These are phyloP conservation scores for Cicer chorassanicum DNA, from an alignment of 306 rosid genomes.

Conservation along the genomic window DNA sequence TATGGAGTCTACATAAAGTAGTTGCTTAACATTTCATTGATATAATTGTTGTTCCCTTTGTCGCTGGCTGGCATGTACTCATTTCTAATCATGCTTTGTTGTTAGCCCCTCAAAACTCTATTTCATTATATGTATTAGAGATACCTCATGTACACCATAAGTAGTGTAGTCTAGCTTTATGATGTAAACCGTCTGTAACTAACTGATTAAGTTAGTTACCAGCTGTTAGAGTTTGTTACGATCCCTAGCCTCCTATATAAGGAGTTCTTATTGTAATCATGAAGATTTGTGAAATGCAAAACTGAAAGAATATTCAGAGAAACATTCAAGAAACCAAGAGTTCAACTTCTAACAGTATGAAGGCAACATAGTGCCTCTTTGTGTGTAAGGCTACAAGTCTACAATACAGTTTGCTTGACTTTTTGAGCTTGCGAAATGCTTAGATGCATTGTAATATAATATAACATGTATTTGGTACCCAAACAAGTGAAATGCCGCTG, in stretches of 20 bases:
- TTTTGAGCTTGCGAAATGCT: not conserved
- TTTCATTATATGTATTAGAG: conserved; percentile 1
- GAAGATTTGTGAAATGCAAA: too few relatives aligned
- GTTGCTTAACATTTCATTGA: conserved; percentile 6
- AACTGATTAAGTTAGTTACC: too few relatives aligned
- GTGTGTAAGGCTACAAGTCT: conserved; percentile 6
- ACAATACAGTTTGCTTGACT: conserved; percentile 16
- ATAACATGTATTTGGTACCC: conserved; percentile 17
- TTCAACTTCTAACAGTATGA: not conserved
- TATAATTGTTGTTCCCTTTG: conserved; percentile 30
- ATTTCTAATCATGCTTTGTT: conserved; percentile 19
- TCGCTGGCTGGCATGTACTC: conserved; percentile 6
- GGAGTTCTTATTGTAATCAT: too few relatives aligned
- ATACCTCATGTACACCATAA: too few relatives aligned
- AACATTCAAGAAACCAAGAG: too few relatives aligned
- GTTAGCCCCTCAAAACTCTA: conserved; percentile 16
- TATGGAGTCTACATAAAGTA: conserved; percentile 7
- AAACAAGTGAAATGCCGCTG: not conserved
- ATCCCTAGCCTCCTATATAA: too few relatives aligned
- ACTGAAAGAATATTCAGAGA: too few relatives aligned
- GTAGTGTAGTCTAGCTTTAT: too few relatives aligned
- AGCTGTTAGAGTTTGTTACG: too few relatives aligned
- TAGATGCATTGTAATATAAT: conserved; percentile 8
- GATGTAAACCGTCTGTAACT: too few relatives aligned
- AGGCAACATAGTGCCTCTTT: conserved; percentile 13